phyloP scores from a whole-genome alignment of 2,329 filamentous ascomycete species.

The Aureobasidium pullulans region DNA sequence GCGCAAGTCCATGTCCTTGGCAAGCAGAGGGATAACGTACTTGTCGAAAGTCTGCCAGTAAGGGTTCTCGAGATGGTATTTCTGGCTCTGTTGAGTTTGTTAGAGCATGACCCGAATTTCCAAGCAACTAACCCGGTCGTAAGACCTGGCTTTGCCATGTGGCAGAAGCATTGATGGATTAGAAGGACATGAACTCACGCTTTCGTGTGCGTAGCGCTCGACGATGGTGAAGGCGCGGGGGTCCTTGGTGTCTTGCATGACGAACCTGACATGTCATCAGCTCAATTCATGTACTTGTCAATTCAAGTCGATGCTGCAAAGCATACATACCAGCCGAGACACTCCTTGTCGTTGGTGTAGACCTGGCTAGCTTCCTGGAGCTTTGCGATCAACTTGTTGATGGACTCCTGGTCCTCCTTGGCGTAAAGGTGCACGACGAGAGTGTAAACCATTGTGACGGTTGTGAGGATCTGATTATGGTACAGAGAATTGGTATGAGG shows the following conservation, averaged over 20 bases:
- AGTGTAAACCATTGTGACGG: constrained; percentile 55
- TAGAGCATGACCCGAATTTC: not conserved
- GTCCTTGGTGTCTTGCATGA: constrained; percentile 68
- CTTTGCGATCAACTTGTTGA: constrained; percentile 62
- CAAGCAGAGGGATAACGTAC: constrained; percentile 62
- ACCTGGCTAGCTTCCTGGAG: constrained; percentile 67
- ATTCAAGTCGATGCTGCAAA: not conserved
- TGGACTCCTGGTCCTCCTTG: constrained; percentile 56
- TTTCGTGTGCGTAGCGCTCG: constrained; percentile 63
- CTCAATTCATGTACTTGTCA: not conserved
- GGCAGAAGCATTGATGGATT: constrained; percentile 18
- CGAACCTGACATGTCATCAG: constrained; percentile 48
- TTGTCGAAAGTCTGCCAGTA: constrained; percentile 73
- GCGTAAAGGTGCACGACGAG: constrained; percentile 64
- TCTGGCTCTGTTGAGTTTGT: constrained; percentile 26
- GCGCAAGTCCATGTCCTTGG: constrained; percentile 61
- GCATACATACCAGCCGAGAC: constrained; percentile 28
- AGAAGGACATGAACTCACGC: constrained; percentile 35
- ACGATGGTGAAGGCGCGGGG: constrained; percentile 66
- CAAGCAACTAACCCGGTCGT: too few relatives aligned
- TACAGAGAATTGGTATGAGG: too few relatives aligned
- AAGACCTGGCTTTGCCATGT: too few relatives aligned
- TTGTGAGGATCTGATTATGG: not conserved
- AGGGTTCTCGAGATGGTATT: constrained; percentile 50
- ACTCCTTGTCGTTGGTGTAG: constrained; percentile 66